Percentiles rank a stretch among this genome's conserved stretches.
phyloP scores from a whole-genome alignment of 192 early-diverging fungal genomes.

The Rhizophagus sp. region DNA sequence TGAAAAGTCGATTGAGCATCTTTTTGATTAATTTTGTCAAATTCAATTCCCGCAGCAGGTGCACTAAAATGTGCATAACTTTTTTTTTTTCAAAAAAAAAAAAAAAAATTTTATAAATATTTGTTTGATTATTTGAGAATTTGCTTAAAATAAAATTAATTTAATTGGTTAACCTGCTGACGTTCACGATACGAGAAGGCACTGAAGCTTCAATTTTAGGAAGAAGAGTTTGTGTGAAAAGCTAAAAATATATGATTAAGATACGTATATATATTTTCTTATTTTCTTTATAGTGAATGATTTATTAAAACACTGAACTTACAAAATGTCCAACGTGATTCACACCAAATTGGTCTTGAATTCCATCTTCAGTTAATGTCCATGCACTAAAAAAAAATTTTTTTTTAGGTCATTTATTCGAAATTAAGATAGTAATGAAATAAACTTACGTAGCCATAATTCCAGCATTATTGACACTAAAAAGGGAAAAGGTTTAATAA shows the following conservation, averaged over 20 bases:
- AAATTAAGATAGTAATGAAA: background rate
- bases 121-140: too few relatives aligned
- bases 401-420: too few relatives aligned
- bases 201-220: conserved; percentile 40
- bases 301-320: background rate
- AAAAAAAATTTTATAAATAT: background rate
- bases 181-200: conserved; percentile 52
- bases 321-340: conserved; percentile 50
- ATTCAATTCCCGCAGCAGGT: conserved; percentile 40
- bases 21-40: conserved; percentile 41
- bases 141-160: background rate
- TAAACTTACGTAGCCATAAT: conserved; percentile 30
- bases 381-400: conserved; percentile 26
- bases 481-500: background rate
- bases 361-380: conserved; percentile 39
- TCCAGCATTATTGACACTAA: conserved; percentile 43
- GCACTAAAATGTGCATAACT: conserved; percentile 28
- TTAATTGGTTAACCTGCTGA: conserved; percentile 36
- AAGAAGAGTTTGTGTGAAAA: conserved; percentile 40
- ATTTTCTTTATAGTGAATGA: too few relatives aligned
- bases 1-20: conserved; percentile 30
- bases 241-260: background rate
- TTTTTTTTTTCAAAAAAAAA: conserved; percentile 36
- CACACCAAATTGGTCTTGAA: conserved; percentile 46
- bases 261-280: background rate